Percentiles rank a stretch among this genome's conserved stretches.
These are phyloP conservation scores for Globisporangium yorkense DNA, from an alignment of 352 stramenopile species.

Conservation along the genomic window DNA sequence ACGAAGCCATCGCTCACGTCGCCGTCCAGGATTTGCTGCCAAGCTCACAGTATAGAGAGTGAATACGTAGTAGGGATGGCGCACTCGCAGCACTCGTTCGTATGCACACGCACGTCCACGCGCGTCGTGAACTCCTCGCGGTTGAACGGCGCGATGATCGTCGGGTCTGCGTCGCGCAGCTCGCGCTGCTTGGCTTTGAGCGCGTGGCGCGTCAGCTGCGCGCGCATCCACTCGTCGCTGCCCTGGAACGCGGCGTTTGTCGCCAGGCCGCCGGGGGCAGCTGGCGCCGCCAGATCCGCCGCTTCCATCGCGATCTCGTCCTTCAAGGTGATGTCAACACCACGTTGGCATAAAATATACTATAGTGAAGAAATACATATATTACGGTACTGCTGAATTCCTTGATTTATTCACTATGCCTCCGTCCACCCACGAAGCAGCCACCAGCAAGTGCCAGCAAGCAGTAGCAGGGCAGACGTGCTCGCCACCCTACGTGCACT, in stretches of 20 bases:
- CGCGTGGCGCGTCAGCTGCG: constrained; percentile 29
- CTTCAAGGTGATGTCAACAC: background rate
- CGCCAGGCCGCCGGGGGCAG: background rate
- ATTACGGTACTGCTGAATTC: background rate
- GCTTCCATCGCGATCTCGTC: background rate
- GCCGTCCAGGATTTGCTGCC: constrained; percentile 48
- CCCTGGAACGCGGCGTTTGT: constrained; percentile 27
- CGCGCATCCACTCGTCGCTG: constrained; percentile 47
- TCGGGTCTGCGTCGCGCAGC: constrained; percentile 22
- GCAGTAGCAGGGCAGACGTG: too few relatives aligned
- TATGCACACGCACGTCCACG: constrained; percentile 24
- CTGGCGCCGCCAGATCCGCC: background rate
- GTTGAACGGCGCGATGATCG: constrained; percentile 46
- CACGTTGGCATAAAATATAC: too few relatives aligned
- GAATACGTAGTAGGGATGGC: background rate
- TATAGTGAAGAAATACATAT: too few relatives aligned
- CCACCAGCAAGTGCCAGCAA: too few relatives aligned
- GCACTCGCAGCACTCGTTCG: background rate
- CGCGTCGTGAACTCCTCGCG: constrained; percentile 46
- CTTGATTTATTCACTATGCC: background rate
- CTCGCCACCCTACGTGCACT: background rate
- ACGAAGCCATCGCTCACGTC: constrained; percentile 80
- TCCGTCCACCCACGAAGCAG: too few relatives aligned
- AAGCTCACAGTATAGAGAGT: too few relatives aligned
- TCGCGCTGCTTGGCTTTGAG: constrained; percentile 31